Evolutionary conservation across 2,329 filamentous ascomycete species (phyloP).

Genomic region (Aspergillus vadensis): DNA sequence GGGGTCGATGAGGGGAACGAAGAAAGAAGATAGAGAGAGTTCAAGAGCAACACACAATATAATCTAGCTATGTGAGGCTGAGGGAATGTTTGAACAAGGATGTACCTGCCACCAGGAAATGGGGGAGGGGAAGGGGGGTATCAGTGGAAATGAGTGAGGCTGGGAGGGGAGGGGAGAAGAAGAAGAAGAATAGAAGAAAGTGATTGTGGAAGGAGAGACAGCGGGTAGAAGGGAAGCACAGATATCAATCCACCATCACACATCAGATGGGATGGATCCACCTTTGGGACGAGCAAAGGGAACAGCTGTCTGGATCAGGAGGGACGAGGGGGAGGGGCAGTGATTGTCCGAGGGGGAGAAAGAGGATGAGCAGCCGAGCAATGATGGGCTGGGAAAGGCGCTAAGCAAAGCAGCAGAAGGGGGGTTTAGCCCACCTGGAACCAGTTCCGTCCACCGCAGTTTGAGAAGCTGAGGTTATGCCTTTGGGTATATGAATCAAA

Average conservation of each 20-base stretch:
- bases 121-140: background rate
- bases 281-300: conserved; percentile 6
- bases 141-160: conserved; percentile 1
- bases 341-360: background rate
- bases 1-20: background rate
- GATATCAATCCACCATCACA: conserved; percentile 17
- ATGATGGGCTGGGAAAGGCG: background rate
- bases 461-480: background rate
- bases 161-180: conserved; percentile 9
- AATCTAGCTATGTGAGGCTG: conserved; percentile 6
- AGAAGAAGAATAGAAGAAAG: conserved; percentile 2
- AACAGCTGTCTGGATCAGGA: conserved; percentile 21
- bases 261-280: conserved; percentile 14
- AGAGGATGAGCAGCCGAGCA: background rate
- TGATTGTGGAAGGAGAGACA: background rate
- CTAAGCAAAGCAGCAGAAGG: conserved; percentile 5
- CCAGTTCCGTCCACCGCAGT: conserved; percentile 1
- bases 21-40: background rate
- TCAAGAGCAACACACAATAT: conserved; percentile 5
- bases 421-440: conserved; percentile 12
- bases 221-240: conserved; percentile 3
- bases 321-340: conserved; percentile 16
- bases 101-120: background rate
- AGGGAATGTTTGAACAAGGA: background rate
- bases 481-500: conserved; percentile 3